Evolutionary conservation across 2,329 filamentous ascomycete species (phyloP), one percentile per base, ranked within the genome.

Genomic region (Waltergamsia citrina): DNA sequence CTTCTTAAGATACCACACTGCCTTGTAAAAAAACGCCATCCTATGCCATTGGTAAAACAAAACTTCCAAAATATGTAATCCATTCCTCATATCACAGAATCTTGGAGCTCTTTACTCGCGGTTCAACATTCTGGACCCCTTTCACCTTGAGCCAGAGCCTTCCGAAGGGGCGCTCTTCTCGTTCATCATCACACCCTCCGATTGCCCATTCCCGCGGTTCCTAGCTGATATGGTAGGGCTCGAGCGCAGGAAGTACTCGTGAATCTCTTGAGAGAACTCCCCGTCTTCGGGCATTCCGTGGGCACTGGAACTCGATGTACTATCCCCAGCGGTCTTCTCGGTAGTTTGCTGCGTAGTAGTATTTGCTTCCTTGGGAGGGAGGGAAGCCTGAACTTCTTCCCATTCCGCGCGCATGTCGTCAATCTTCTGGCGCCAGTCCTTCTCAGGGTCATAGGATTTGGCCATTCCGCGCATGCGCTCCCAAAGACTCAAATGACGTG

Each of bases 401-500:
- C 76, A 81, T 46, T 79, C 76, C 24, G 59, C 52, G 33, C 73
- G 67, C 73, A 94, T 83, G 54, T 95, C 90, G 47, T 79, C 71
- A 42, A 95, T 82, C 69, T 86, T 88, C 54, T 80, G 70, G 63
- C 83, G 74, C 63, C 82, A 85, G 67, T 96, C 90, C 33, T 79
- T 64, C 41, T 85, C 78, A 7, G 87, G 77, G 57, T 95, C 67
- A 65, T 95, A 96, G 53, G 73, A 56, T 68, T 92, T 93, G 57
- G 81, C 78, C 14, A 82, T 71, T 33, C 86, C 87, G 35, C 74
- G 71, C 42, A 85, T 58, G 41, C 85, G 80, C 70, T 96, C 90
- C 82, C 85, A 96, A 33, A 88, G 56, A 6, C 83, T 90, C 42
- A 96, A 65, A 53, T 96, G 90, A 56, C 82, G 75, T 31, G 85